Base-by-base conservation (phyloP, 352 stramenopile species). In the Globisporangium cystogenes region DNA sequence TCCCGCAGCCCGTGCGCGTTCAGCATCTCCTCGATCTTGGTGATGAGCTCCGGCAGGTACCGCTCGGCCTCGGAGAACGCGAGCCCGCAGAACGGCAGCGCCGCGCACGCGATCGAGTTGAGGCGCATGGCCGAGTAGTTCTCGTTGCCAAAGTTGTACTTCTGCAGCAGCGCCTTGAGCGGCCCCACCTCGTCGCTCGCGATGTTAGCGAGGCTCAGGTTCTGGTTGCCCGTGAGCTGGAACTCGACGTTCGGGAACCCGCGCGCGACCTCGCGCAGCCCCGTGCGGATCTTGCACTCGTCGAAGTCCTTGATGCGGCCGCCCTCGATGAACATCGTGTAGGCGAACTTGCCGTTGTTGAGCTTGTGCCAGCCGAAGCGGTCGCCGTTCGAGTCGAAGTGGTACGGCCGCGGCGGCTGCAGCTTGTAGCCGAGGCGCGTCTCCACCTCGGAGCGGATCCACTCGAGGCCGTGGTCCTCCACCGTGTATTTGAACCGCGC, bases 401-500 rank as follows among this genome's bases (percentile, higher is more conserved):
- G 78, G 75, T 85, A 76, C 52, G 74, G 62, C 8, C 74, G 68
- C 3, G 79, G 56, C 51, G 98, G 93, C 51, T 97, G 73, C 26
- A 98, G 71, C 72, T 97, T 95, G 65, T 97, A 90, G 55, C 95
- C 95, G 43, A 96, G 86, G 48, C 97, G 97, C 58, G 78, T 91
- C 72, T 99, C 95, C 4, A 98, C 86, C 27, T 99, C 78, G 4
- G 68, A 80, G 11, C 77, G 84, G 77, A 99, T 99, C 64, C 86
- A 93, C 47, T 96, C 87, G 48, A 98, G 89, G 12, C 96, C 96
- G 47, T 98, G 81, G 55, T 97, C 97, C 71, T 99, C 95, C 8
- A 99, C 95, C 21, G 98, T 90, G 79, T 99, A 99, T 89, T 99
- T 99, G 86, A 98, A 98, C 48, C 96, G 91, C 16, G 92, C 93